phyloP scores from a whole-genome alignment of 2,329 filamentous ascomycete genomes.

The Clonostachys byssicola region DNA sequence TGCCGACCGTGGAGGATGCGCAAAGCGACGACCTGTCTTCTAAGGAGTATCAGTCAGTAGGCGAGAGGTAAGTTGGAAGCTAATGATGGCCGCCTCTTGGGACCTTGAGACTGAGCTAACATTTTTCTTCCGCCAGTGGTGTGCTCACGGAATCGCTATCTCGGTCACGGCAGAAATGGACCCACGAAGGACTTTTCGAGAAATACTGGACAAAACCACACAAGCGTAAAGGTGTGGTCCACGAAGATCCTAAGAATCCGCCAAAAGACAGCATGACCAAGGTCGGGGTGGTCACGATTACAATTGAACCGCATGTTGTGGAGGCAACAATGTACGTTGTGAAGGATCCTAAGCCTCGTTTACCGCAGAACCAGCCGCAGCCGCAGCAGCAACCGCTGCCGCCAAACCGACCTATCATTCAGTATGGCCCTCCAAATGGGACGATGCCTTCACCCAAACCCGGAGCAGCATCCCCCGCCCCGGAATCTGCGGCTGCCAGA shows the following conservation, averaged over 20 bases:
- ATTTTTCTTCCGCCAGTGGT: slow-evolving; percentile 43
- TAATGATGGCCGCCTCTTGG: not conserved
- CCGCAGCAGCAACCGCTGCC: slow-evolving; percentile 10
- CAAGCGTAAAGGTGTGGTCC: slow-evolving; percentile 61
- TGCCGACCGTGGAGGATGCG: slow-evolving; percentile 65
- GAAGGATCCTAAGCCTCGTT: slow-evolving; percentile 52
- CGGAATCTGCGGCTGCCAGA: slow-evolving; percentile 12
- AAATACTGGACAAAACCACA: slow-evolving; percentile 73
- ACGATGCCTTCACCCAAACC: slow-evolving; percentile 39
- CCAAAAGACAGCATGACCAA: slow-evolving; percentile 69
- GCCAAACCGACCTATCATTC: slow-evolving; percentile 49
- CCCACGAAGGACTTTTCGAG: slow-evolving; percentile 68
- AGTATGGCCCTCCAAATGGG: slow-evolving; percentile 62
- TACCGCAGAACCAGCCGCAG: slow-evolving; percentile 26
- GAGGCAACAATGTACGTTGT: slow-evolving; percentile 72
- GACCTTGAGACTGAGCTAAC: slow-evolving; percentile 10
- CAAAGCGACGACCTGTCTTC: slow-evolving; percentile 60
- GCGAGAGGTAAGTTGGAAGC: slow-evolving; percentile 55
- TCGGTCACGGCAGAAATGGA: slow-evolving; percentile 71
- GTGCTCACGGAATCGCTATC: slow-evolving; percentile 70
- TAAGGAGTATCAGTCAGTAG: slow-evolving; percentile 68
- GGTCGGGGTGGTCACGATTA: slow-evolving; percentile 69
- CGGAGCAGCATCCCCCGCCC: slow-evolving; percentile 10
- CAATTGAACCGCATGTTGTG: slow-evolving; percentile 75
- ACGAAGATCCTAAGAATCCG: slow-evolving; percentile 63